These are phyloP conservation scores for Meyerozyma guilliermondii DNA, from an alignment of 1,139 yeast genomes.

Conservation along the genomic window DNA sequence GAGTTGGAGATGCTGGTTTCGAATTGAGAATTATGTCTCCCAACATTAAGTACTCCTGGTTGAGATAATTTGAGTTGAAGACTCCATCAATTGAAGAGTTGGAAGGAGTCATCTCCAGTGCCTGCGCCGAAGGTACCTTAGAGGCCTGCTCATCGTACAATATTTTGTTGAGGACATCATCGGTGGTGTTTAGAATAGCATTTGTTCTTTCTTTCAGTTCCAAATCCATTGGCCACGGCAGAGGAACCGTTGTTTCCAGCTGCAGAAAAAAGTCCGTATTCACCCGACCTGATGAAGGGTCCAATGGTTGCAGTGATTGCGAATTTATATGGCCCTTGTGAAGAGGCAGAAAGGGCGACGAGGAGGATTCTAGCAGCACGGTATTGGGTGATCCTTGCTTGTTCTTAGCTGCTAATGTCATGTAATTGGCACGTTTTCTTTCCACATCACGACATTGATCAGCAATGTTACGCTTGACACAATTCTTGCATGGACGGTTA, in stretches of 20 bases:
- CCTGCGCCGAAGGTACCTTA: neutral
- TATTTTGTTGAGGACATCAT: conserved; percentile 33
- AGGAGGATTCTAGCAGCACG: neutral
- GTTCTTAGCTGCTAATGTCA: conserved; percentile 10
- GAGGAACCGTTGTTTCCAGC: neutral
- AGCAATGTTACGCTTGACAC: conserved; percentile 55
- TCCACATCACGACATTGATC: conserved; percentile 55
- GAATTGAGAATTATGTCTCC: conserved; percentile 50
- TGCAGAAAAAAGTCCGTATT: neutral
- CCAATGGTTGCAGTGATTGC: neutral
- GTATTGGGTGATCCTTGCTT: neutral
- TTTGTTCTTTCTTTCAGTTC: neutral
- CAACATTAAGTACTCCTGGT: conserved; percentile 55
- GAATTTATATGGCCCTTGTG: neutral
- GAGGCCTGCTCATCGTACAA: conserved; percentile 10
- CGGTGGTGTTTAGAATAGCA: conserved; percentile 31
- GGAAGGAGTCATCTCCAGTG: conserved; percentile 11
- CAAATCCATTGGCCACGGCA: neutral
- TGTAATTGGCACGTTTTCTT: conserved; percentile 49
- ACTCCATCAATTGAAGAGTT: conserved; percentile 13
- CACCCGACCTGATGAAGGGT: neutral
- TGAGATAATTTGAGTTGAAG: conserved; percentile 38
- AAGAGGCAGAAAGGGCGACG: neutral
- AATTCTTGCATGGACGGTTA: conserved; percentile 65
- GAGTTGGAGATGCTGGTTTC: conserved; percentile 49